Conservation (phyloP, 2,329 filamentous ascomycete species). For the Microsporum ferrugineum region DNA sequence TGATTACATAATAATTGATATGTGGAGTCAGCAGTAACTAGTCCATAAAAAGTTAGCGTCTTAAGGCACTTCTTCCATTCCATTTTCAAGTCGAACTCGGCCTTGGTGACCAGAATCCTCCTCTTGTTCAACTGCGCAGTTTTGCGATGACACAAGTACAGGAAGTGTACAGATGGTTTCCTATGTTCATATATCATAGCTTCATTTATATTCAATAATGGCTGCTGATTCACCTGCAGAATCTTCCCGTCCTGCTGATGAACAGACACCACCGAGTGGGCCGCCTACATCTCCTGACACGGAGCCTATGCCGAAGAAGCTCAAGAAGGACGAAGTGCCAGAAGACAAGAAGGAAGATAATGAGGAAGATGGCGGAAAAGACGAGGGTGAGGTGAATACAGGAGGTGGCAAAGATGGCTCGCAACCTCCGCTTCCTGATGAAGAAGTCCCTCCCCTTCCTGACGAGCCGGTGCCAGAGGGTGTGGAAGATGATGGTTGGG, state of each 20-base stretch:
- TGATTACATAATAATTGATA: too few species aligned
- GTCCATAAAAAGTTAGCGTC: background rate
- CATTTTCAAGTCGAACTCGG: background rate
- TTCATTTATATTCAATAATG: constrained; percentile 4
- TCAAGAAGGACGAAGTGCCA: background rate
- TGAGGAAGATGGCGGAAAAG: constrained; percentile 7
- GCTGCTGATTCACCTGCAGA: background rate
- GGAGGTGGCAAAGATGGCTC: constrained; percentile 14
- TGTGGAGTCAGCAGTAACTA: background rate
- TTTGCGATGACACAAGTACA: background rate
- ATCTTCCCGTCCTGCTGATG: background rate
- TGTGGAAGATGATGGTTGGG: constrained; percentile 59
- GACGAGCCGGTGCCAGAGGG: constrained; percentile 40
- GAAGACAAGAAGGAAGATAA: background rate
- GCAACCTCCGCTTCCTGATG: constrained; percentile 33
- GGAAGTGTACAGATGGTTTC: constrained; percentile 1
- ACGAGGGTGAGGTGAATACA: constrained; percentile 13
- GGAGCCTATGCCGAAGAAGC: background rate
- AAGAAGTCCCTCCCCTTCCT: constrained; percentile 39
- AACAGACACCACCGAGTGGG: background rate
- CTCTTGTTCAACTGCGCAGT: background rate
- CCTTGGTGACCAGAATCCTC: background rate
- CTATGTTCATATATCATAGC: background rate
- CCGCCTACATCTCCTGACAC: background rate
- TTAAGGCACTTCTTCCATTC: background rate